Evolutionary conservation across 2,329 filamentous ascomycete genomes (phyloP).

Genomic region (Simplicillium sp.): DNA sequence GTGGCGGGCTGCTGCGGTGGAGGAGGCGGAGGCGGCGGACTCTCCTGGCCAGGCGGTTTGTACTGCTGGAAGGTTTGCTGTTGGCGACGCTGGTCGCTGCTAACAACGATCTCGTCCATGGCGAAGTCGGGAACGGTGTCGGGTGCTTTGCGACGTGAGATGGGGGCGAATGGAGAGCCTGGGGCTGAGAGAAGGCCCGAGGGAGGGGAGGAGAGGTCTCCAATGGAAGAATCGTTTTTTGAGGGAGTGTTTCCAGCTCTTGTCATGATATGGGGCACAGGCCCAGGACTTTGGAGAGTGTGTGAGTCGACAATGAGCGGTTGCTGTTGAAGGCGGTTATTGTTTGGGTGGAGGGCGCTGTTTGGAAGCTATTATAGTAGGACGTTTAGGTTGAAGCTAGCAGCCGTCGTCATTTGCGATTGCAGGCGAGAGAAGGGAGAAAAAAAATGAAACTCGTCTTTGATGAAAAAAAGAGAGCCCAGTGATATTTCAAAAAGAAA

Average conservation of each 20-base stretch:
- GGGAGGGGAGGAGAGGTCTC: slow-evolving; percentile 41
- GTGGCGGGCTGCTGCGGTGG: slow-evolving; percentile 5
- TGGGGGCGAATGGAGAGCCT: slow-evolving; percentile 28
- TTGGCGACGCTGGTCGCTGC: slow-evolving; percentile 23
- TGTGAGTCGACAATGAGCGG: neutral
- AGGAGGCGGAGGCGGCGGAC: slow-evolving; percentile 19
- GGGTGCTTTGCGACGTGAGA: slow-evolving; percentile 10
- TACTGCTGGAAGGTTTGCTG: slow-evolving; percentile 16
- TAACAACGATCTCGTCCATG: slow-evolving; percentile 42
- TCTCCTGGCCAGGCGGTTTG: slow-evolving; percentile 13
- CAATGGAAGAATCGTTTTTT: slow-evolving; percentile 36
- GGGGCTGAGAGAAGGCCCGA: slow-evolving; percentile 40
- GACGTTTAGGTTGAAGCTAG: too few species aligned
- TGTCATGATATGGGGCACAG: slow-evolving; percentile 13
- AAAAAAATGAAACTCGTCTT: too few species aligned
- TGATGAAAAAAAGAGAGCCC: neutral
- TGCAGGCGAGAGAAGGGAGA: too few species aligned
- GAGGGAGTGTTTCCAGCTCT: slow-evolving; percentile 21
- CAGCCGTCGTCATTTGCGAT: too few species aligned
- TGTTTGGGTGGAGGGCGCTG: neutral
- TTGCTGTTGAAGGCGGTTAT: neutral
- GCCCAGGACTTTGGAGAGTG: neutral
- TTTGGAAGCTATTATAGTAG: too few species aligned
- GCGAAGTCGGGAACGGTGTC: slow-evolving; percentile 18
- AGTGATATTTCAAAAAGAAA: neutral